A percentile compares a stretch with the other conserved stretches of the same genome.
phyloP scores from a whole-genome alignment of 1,284 basidiomycete species.

The Tetrapyrgos nigripes region DNA sequence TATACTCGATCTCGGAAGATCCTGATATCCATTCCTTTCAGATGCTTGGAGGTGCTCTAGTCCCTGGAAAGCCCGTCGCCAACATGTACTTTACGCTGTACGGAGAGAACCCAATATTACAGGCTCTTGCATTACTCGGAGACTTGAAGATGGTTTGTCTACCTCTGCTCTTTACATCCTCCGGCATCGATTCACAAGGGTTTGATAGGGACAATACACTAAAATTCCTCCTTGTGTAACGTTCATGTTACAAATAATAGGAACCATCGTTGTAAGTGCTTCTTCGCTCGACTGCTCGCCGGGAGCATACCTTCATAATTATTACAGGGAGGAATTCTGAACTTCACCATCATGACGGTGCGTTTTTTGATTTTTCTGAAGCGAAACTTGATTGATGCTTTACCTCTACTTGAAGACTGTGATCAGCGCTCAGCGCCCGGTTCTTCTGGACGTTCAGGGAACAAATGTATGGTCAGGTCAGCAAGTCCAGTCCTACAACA shows the following conservation, averaged over 20 bases:
- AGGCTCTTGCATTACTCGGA: conserved; percentile 36
- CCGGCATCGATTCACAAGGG: background rate
- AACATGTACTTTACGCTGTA: conserved; percentile 46
- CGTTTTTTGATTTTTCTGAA: background rate
- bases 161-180: background rate
- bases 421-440: conserved; percentile 35
- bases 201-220: conserved; percentile 47
- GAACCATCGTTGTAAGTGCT: conserved; percentile 36
- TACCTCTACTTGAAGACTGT: conserved; percentile 21
- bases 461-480: conserved; percentile 49
- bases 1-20: background rate
- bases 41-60: conserved; percentile 46
- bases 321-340: conserved; percentile 24
- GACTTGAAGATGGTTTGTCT: conserved; percentile 50
- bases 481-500: conserved; percentile 43
- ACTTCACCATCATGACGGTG: conserved; percentile 45
- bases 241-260: conserved; percentile 49
- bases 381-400: background rate
- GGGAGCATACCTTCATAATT: background rate
- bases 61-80: conserved; percentile 49
- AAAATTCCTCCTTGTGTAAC: conserved; percentile 56
- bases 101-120: conserved; percentile 29
- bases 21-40: conserved; percentile 14
- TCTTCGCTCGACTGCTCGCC: too few relatives aligned
- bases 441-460: conserved; percentile 47